These are phyloP conservation scores for Coemansia sp. DNA, from an alignment of 192 early-diverging fungal genomes.

Conservation along the genomic window DNA sequence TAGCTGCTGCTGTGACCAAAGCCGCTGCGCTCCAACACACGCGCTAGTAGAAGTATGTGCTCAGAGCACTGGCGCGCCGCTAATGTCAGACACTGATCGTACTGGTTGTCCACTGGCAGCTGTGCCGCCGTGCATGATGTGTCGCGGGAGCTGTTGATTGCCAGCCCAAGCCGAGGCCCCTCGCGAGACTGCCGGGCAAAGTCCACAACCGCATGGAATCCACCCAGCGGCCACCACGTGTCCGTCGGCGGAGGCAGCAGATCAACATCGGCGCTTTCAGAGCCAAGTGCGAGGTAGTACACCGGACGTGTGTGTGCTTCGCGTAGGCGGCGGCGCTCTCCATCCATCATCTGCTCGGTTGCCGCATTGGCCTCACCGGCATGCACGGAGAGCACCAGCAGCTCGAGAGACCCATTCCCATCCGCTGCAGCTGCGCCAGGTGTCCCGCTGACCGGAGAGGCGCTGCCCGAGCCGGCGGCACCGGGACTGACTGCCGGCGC, in stretches of 20 bases:
- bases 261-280: constrained; percentile 32
- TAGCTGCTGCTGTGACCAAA: constrained; percentile 36
- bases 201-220: constrained; percentile 31
- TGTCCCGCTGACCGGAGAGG: not conserved
- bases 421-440: not conserved
- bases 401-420: constrained; percentile 30
- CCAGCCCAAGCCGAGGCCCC: constrained; percentile 11
- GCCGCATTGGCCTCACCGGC: constrained; percentile 37
- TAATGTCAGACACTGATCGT: constrained; percentile 30
- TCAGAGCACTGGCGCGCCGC: constrained; percentile 38
- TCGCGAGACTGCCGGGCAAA: constrained; percentile 7
- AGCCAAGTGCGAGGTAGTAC: constrained; percentile 33
- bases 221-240: constrained; percentile 50
- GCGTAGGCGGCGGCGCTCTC: constrained; percentile 20
- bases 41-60: constrained; percentile 26
- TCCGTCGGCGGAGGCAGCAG: constrained; percentile 15
- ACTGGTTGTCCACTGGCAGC: constrained; percentile 20
- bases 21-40: constrained; percentile 16
- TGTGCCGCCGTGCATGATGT: constrained; percentile 8
- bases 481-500: not conserved
- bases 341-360: constrained; percentile 42
- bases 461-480: not conserved
- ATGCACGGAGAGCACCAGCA: constrained; percentile 44
- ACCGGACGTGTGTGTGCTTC: not conserved
- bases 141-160: constrained; percentile 30